Base-by-base conservation (phyloP, 78 protist species). In the Monosiga brevicollis region DNA sequence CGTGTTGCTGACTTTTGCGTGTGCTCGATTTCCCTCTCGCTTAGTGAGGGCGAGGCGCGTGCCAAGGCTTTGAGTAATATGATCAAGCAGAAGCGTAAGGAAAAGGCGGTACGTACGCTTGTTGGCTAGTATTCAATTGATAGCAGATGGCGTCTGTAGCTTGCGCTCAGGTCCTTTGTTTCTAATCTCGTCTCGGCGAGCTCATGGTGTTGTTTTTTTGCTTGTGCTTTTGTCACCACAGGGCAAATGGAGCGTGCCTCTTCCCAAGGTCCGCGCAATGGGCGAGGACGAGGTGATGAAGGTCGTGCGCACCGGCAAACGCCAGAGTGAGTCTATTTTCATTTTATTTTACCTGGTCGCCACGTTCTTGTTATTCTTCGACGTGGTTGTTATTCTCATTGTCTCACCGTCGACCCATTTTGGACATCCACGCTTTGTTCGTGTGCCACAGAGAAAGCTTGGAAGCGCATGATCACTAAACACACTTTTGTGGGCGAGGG, bases 401-500 rank as follows among this genome's bases (percentile, higher is more conserved):
- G n/a, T n/a, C n/a, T n/a, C n/a, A n/a, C n/a, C n/a, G n/a, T n/a
- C n/a, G n/a, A n/a, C n/a, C n/a, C n/a, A n/a, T 40, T 36, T 76
- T 3, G 9, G 23, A 2, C 40, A 20, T 40, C 15, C 72, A 71
- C 24, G 24, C 22, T 76, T 15, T 3, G 25, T 78, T 62, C 25
- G 6, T 78, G 20, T 23, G 22, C 11, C 6, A 36, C 78, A 88
- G 89, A 84, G 85, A 97, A 95, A 81, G 87, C 90, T 15, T 97
- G 98, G 98, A 98, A 98, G 93, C 95, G 99, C 37, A 91, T 96
- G 94, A 92, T 98, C 55, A 97, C 98, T 1, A 98, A 98, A 79
- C 96, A 86, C 37, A 96, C 99, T 0, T 97, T 91, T 85, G 99
- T 98, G 24, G 99, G 99, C 29, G 98, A 96, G 75, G 93, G 88